Conservation (phyloP, 495 filamentous ascomycete genomes). For the Aspergillus haitiensis region DNA sequence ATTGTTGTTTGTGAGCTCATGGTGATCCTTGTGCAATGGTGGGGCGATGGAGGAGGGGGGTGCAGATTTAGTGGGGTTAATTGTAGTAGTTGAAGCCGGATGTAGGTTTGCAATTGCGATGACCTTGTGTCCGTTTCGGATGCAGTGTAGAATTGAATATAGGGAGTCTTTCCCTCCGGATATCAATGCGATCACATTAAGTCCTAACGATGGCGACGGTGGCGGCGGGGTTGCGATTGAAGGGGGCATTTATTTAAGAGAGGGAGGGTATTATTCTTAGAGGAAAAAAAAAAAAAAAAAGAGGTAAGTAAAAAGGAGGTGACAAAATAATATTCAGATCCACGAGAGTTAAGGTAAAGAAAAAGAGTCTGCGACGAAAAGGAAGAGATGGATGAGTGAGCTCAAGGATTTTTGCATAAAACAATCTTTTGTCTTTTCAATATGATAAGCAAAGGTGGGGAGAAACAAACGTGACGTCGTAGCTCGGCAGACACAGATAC, state of each 20-base stretch:
- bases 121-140: conserved; percentile 79
- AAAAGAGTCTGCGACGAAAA: too few relatives aligned
- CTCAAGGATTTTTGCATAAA: too few relatives aligned
- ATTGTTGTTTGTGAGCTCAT: background rate
- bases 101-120: conserved; percentile 88
- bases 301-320: background rate
- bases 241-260: conserved; percentile 3
- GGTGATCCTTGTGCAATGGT: background rate
- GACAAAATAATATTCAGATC: too few relatives aligned
- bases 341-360: too few relatives aligned
- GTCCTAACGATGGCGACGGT: conserved; percentile 23
- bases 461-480: too few relatives aligned
- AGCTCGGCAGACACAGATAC: too few relatives aligned
- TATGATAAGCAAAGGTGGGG: too few relatives aligned
- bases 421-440: too few relatives aligned
- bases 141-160: conserved; percentile 87
- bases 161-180: conserved; percentile 98
- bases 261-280: too few relatives aligned
- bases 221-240: conserved; percentile 1
- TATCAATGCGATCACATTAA: conserved; percentile 88
- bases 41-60: background rate
- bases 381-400: too few relatives aligned
- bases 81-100: conserved; percentile 41
- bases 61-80: background rate
- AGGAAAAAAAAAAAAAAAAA: background rate